Conservation (phyloP, 192 early-diverging fungal genomes). For the Coemansia sp. region DNA sequence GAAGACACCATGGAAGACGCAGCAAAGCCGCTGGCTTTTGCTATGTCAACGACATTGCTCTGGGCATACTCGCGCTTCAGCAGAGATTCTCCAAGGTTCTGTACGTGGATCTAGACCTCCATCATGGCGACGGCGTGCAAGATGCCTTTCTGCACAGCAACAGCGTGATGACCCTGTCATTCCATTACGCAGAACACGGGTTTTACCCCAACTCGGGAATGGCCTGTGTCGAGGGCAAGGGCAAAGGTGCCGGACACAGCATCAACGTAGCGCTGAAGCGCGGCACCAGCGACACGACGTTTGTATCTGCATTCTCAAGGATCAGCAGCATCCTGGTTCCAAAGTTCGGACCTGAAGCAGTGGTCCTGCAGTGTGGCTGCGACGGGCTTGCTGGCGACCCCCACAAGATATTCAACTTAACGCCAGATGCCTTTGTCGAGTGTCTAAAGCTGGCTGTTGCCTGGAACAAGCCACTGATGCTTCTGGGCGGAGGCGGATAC, state of each 20-base stretch:
- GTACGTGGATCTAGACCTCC: constrained; percentile 96
- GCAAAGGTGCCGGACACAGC: constrained; percentile 76
- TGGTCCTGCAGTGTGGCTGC: constrained; percentile 90
- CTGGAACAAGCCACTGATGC: constrained; percentile 23
- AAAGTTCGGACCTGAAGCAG: constrained; percentile 72
- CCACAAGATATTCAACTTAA: constrained; percentile 43
- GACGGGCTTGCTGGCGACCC: constrained; percentile 53
- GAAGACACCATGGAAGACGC: constrained; percentile 89
- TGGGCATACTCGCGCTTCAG: constrained; percentile 83
- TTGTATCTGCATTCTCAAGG: constrained; percentile 71
- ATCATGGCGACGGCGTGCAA: constrained; percentile 98
- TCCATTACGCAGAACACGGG: constrained; percentile 91
- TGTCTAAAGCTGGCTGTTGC: constrained; percentile 19
- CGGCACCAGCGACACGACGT: constrained; percentile 82
- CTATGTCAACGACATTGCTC: constrained; percentile 97
- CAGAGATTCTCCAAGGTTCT: constrained; percentile 78
- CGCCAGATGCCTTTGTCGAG: constrained; percentile 21
- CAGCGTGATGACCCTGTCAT: constrained; percentile 92
- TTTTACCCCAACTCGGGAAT: constrained; percentile 93
- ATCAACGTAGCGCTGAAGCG: constrained; percentile 89
- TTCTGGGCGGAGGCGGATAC: constrained; percentile 76
- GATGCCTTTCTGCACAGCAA: constrained; percentile 91
- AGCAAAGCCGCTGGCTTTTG: constrained; percentile 93
- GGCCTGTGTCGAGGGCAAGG: constrained; percentile 72
- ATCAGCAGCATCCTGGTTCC: constrained; percentile 70